Conservation (phyloP, 768 basidiomycete species). For the Amanita subjunquillea region DNA sequence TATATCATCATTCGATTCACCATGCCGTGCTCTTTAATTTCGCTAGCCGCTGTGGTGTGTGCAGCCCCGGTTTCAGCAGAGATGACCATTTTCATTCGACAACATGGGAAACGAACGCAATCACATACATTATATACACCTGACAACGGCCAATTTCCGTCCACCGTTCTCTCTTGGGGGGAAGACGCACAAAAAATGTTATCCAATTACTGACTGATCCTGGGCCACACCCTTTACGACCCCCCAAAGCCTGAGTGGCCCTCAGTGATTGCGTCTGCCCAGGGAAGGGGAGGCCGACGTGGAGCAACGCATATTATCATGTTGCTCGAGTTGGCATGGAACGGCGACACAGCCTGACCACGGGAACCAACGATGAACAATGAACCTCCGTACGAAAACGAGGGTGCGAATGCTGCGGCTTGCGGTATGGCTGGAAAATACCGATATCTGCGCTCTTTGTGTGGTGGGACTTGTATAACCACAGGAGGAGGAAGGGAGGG, state of each 20-base stretch:
- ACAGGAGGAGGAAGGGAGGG: neutral
- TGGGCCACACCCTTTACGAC: too few relatives aligned
- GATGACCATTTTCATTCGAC: too few relatives aligned
- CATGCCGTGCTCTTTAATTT: too few relatives aligned
- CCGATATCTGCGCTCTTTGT: neutral
- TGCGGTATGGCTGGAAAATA: neutral
- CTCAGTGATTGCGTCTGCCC: neutral
- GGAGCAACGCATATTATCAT: neutral
- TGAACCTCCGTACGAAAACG: neutral
- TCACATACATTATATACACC: too few relatives aligned
- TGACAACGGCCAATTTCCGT: too few relatives aligned
- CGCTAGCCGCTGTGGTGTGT: too few relatives aligned
- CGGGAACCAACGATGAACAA: neutral
- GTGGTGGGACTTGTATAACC: neutral
- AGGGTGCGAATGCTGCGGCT: neutral
- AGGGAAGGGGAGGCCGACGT: neutral
- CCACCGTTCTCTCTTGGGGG: too few relatives aligned
- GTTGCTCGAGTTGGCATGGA: neutral
- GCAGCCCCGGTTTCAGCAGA: too few relatives aligned
- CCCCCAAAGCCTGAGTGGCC: too few relatives aligned
- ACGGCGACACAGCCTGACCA: neutral
- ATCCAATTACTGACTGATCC: neutral
- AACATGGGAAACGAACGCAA: too few relatives aligned
- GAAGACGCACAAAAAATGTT: too few relatives aligned
- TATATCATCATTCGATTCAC: too few relatives aligned